These are phyloP conservation scores for Bipolaris gigantea DNA, from an alignment of 2,329 filamentous ascomycete genomes.

Conservation along the genomic window DNA sequence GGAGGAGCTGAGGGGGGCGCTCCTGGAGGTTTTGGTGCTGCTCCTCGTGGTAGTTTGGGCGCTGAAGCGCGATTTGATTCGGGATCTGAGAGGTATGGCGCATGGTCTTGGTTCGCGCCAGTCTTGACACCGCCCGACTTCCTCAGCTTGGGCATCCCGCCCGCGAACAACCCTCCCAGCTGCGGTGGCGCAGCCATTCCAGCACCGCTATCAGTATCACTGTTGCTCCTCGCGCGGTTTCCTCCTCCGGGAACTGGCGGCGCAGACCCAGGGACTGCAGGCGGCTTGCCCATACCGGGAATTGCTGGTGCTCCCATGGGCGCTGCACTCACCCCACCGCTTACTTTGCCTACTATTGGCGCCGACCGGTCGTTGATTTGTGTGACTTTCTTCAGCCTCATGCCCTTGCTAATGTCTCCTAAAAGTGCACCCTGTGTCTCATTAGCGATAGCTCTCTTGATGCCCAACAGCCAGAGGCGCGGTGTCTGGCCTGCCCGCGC, in stretches of 20 bases:
- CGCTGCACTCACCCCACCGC: conserved; percentile 60
- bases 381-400: conserved; percentile 73
- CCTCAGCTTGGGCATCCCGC: conserved; percentile 92
- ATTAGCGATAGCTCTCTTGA: conserved; percentile 28
- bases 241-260: conserved; percentile 63
- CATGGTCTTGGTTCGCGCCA: conserved; percentile 61
- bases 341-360: conserved; percentile 64
- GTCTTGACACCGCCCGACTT: conserved; percentile 72
- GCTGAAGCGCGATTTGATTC: conserved; percentile 59
- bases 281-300: conserved; percentile 57
- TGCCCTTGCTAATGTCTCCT: conserved; percentile 83
- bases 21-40: conserved; percentile 54
- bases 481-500: not conserved
- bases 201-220: conserved; percentile 60
- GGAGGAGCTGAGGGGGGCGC: conserved; percentile 51
- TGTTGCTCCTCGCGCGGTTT: conserved; percentile 75
- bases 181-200: conserved; percentile 62
- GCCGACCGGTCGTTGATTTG: conserved; percentile 92
- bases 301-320: conserved; percentile 77
- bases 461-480: not conserved
- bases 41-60: conserved; percentile 57
- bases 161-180: conserved; percentile 83
- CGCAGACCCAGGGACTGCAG: conserved; percentile 65
- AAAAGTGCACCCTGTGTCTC: conserved; percentile 74
- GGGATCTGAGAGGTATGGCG: conserved; percentile 81